Percentiles rank a stretch among this genome's conserved stretches.
Evolutionary conservation across 2,329 filamentous ascomycete genomes (phyloP).

Genomic region (Colletotrichum karsti): DNA sequence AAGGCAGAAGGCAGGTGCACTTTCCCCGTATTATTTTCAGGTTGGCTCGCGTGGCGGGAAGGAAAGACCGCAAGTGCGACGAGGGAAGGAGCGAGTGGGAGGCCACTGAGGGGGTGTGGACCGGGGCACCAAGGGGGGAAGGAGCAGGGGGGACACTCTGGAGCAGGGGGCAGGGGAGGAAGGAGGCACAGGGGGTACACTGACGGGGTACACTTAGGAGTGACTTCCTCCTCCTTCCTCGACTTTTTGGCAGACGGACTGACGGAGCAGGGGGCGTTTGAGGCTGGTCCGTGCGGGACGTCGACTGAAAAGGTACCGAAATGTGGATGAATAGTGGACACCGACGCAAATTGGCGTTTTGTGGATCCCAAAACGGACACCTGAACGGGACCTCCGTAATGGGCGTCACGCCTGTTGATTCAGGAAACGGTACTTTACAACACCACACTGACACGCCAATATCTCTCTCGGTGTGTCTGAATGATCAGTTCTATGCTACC

Average conservation of each 20-base stretch:
- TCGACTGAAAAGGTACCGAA: not conserved
- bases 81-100: not conserved
- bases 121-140: not conserved
- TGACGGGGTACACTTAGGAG: not conserved
- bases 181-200: not conserved
- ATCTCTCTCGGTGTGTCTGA: too few species aligned
- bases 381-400: not conserved
- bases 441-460: not conserved
- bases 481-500: too few species aligned
- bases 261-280: not conserved
- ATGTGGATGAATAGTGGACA: not conserved
- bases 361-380: slow-evolving; percentile 1
- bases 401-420: not conserved
- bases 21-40: slow-evolving; percentile 14
- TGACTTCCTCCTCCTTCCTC: not conserved
- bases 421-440: not conserved
- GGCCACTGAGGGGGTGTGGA: too few species aligned
- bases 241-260: too few species aligned
- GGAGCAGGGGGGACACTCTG: too few species aligned
- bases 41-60: slow-evolving; percentile 24
- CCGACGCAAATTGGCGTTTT: not conserved
- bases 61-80: not conserved
- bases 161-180: not conserved
- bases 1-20: not conserved
- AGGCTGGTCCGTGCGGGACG: slow-evolving; percentile 11